Conservation (phyloP, 257 asterid genomes). For the Solanum boliviense region DNA sequence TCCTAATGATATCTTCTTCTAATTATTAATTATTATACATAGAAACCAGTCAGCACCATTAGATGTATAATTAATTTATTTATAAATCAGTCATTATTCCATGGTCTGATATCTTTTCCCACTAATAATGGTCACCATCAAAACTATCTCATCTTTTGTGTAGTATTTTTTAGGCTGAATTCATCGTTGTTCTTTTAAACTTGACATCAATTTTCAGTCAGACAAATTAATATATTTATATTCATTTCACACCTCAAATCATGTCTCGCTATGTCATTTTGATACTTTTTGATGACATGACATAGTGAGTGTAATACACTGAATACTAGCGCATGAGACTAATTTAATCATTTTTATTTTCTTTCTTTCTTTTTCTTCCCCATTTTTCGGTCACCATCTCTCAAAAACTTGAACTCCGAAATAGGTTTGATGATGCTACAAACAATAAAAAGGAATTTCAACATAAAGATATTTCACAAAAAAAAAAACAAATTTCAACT, state of each 20-base stretch:
- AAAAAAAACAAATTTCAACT: background rate
- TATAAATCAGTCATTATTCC: background rate
- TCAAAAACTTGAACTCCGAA: background rate
- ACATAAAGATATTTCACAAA: background rate
- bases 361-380: background rate
- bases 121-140: background rate
- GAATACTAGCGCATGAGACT: background rate
- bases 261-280: too few species aligned
- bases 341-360: too few species aligned
- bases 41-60: background rate
- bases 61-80: background rate
- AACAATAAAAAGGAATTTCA: too few species aligned
- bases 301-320: background rate
- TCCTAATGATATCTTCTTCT: background rate
- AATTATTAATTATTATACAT: background rate
- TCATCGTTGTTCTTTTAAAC: accelerated
- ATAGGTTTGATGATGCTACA: background rate
- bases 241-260: too few species aligned
- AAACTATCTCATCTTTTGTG: background rate
- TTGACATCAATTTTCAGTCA: too few species aligned
- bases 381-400: background rate
- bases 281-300: too few species aligned
- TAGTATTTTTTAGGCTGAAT: background rate
- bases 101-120: background rate
- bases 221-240: too few species aligned